Evolutionary conservation across 768 basidiomycete genomes (phyloP).

Genomic region (Leccinum olivaceopallidum): DNA sequence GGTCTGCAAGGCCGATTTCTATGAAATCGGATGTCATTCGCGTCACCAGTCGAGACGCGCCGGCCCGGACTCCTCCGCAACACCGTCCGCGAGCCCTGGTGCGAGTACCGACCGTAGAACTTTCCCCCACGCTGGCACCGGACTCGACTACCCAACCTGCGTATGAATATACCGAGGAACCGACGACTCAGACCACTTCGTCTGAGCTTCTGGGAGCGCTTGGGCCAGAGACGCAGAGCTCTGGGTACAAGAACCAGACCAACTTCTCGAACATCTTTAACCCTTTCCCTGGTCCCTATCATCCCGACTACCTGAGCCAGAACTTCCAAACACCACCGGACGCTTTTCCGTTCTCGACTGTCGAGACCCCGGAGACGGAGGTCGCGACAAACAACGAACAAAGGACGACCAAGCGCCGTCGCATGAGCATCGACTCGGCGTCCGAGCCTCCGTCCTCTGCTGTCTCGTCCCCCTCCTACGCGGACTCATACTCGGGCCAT

Average conservation of each 20-base stretch:
- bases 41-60: conserved; percentile 75
- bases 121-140: conserved; percentile 66
- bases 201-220: conserved; percentile 56
- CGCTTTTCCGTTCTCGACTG: conserved; percentile 53
- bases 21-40: conserved; percentile 23
- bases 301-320: conserved; percentile 68
- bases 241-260: conserved; percentile 27
- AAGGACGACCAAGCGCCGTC: conserved; percentile 62
- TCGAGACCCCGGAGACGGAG: conserved; percentile 49
- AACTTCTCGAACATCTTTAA: conserved; percentile 39
- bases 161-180: conserved; percentile 52
- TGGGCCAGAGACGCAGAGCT: conserved; percentile 33
- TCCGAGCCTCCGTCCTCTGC: conserved; percentile 61
- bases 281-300: conserved; percentile 70
- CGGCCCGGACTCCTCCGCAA: conserved; percentile 56
- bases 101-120: conserved; percentile 60
- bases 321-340: conserved; percentile 46
- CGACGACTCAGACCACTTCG: conserved; percentile 37
- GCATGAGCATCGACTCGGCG: conserved; percentile 63
- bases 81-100: conserved; percentile 74
- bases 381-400: conserved; percentile 21
- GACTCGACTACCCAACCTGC: conserved; percentile 65
- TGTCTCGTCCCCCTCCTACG: conserved; percentile 60
- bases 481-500: conserved; percentile 59
- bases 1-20: no score